Evolutionary conservation across 2,329 filamentous ascomycete species (phyloP).

Genomic region (Catunica adiposa): DNA sequence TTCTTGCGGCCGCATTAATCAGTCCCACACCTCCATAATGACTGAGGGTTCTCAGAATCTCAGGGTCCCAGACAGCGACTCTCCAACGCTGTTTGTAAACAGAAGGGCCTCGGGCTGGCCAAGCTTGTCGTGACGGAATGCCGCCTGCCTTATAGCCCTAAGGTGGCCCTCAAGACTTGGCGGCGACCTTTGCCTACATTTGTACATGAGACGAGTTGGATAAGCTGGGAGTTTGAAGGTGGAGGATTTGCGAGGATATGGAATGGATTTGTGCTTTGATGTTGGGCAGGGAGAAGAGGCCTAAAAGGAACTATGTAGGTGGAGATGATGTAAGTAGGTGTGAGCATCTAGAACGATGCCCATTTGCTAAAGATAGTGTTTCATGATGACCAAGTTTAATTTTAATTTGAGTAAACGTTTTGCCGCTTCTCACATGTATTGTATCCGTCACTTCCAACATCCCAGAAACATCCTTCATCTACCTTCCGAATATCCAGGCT

Average conservation of each 20-base stretch:
- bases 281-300: background rate
- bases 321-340: background rate
- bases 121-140: no score
- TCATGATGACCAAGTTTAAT: background rate
- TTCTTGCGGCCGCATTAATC: no score
- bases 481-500: no score
- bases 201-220: background rate
- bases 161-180: background rate
- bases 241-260: background rate
- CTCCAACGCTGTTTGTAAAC: no score
- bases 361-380: background rate
- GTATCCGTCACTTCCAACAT: no score
- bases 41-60: no score
- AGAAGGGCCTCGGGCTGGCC: no score
- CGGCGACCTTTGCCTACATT: background rate
- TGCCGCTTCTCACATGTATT: background rate
- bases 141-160: no score
- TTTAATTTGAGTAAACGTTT: background rate
- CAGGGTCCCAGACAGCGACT: no score
- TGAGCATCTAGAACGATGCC: background rate
- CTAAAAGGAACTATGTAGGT: background rate
- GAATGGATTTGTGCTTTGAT: background rate
- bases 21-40: no score
- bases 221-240: background rate
- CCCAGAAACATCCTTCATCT: no score